Evolutionary conservation across 1,284 basidiomycete genomes (phyloP), one percentile per base, ranked within the genome.

Genomic region (Apiotrichum mycotoxinovorans): DNA sequence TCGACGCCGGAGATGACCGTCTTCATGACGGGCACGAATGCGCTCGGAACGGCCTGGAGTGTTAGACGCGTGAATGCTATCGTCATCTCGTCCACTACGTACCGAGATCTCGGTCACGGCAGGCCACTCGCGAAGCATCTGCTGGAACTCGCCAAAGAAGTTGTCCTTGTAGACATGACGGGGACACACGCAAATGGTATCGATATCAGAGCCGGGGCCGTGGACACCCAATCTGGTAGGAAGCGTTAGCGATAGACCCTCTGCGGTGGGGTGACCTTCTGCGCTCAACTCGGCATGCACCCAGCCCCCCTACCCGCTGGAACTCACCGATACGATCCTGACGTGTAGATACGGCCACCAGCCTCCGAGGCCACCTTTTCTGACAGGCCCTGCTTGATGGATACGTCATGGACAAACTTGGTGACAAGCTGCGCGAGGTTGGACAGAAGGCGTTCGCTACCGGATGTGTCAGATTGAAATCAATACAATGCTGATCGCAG

Each of bases 341-440:
- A 99, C 4, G 96, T 98, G 76, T 94, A 99, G 73, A 99, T 98
- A 80, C 98, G 95, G 63, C 95, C 96, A 57, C 95, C 96, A 7
- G 94, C 89, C 53, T 87, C 84, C 51, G 79, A 84, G 18, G 93
- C 92, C 2, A 90, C 87, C 46, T 87, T 80, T 70, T 97, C 92
- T 23, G 92, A 93, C 61, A 96, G 80, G 17, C 94, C 94, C 42
- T 64, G 83, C 52, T 83, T 79, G 63, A 94, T 78, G 20, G 89
- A 88, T 2, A 94, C 87, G 63, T 85, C 84, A 71, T 86, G 86
- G 45, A 98, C 96, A 74, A 98, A 99, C 72, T 90, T 87, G 79
- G 93, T 92, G 61, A 98, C 92, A 45, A 97, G 83, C 55, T 87
- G 84, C 56, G 91, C 87, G 47, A 98, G 85, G 61, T 90, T 88